Conservation (phyloP, 176 grass and related monocot genomes). For the Musa acuminata region DNA sequence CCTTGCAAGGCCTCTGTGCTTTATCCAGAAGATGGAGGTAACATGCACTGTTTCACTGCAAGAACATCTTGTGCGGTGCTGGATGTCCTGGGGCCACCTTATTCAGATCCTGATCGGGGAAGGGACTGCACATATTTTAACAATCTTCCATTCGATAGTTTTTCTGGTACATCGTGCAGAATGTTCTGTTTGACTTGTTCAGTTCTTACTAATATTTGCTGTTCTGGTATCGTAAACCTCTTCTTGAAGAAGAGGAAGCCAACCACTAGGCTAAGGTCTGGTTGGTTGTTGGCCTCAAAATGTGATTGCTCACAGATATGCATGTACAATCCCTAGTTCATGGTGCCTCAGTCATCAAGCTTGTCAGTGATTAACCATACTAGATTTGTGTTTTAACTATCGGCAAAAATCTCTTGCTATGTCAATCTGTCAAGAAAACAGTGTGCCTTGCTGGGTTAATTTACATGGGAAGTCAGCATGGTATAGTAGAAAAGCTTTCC, state of each 20-base stretch:
- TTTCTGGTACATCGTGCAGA: constrained; percentile 31
- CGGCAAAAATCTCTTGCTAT: background rate
- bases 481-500: background rate
- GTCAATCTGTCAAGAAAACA: too few species aligned
- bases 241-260: background rate
- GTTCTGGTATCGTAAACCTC: background rate
- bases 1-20: constrained; percentile 48
- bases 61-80: constrained; percentile 73
- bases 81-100: constrained; percentile 74
- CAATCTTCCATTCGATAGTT: constrained; percentile 26
- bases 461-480: background rate
- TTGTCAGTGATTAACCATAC: background rate
- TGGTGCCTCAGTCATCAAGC: background rate
- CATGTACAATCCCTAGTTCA: background rate
- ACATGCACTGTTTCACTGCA: constrained; percentile 79
- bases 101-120: constrained; percentile 28
- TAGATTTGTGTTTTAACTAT: background rate
- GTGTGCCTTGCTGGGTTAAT: background rate
- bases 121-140: constrained; percentile 63
- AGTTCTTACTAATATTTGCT: background rate
- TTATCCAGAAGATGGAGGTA: constrained; percentile 72
- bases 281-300: background rate
- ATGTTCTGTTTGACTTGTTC: constrained; percentile 1
- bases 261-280: background rate
- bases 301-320: background rate